Conservation (phyloP, 768 basidiomycete genomes). For the Auriculariales sp. region DNA sequence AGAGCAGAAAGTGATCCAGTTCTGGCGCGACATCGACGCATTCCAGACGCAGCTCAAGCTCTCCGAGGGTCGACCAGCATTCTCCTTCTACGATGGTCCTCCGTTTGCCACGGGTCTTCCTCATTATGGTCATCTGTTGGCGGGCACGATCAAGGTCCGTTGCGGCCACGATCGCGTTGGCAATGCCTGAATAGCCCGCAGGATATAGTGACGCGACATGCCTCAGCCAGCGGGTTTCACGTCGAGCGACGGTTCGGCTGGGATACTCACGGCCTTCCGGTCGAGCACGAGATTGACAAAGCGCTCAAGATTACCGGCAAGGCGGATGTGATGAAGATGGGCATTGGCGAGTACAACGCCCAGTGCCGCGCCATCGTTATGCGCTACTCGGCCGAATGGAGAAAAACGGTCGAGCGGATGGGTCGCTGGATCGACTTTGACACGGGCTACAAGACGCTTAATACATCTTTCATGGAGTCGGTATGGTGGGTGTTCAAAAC, state of each 20-base stretch:
- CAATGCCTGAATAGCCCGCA: slow-evolving; percentile 17
- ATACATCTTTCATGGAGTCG: slow-evolving; percentile 87
- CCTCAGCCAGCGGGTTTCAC: slow-evolving; percentile 82
- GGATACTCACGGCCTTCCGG: slow-evolving; percentile 97
- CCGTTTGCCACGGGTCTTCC: slow-evolving; percentile 96
- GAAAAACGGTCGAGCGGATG: slow-evolving; percentile 89
- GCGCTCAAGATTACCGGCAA: slow-evolving; percentile 81
- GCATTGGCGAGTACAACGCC: slow-evolving; percentile 93
- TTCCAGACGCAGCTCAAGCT: slow-evolving; percentile 90
- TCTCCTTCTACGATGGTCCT: slow-evolving; percentile 92
- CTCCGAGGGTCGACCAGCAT: slow-evolving; percentile 81
- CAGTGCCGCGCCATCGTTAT: slow-evolving; percentile 96
- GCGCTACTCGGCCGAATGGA: slow-evolving; percentile 92
- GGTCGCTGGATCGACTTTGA: slow-evolving; percentile 99
- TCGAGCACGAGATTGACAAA: slow-evolving; percentile 99
- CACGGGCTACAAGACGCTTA: slow-evolving; percentile 97
- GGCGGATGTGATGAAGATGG: slow-evolving; percentile 88
- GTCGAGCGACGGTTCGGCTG: slow-evolving; percentile 93
- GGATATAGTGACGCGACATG: slow-evolving; percentile 97
- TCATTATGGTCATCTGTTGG: slow-evolving; percentile 88
- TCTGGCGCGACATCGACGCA: slow-evolving; percentile 95
- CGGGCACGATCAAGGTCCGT: slow-evolving; percentile 82
- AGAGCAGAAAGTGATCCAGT: slow-evolving; percentile 79
- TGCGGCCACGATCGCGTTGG: neutral
- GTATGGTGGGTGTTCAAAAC: slow-evolving; percentile 98